Evolutionary conservation across 768 basidiomycete species (phyloP).

Genomic region (Pulveroboletus sp.): DNA sequence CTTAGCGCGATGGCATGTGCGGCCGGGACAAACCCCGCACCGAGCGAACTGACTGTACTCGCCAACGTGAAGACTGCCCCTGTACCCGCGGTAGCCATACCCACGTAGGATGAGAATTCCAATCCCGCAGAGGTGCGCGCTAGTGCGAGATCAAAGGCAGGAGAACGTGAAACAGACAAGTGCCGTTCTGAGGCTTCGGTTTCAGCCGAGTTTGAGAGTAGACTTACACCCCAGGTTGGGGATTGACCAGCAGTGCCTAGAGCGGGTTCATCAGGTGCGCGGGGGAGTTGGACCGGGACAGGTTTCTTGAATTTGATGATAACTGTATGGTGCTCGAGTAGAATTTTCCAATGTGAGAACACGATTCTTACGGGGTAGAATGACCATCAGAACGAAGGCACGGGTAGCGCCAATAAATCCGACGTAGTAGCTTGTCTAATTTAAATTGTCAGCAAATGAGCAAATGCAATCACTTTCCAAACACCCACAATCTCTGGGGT

Average conservation of each 20-base stretch:
- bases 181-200: not conserved
- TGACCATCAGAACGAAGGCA: conserved; percentile 48
- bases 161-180: conserved; percentile 31
- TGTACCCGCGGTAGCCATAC: conserved; percentile 45
- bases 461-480: not conserved
- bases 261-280: conserved; percentile 16
- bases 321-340: conserved; percentile 33
- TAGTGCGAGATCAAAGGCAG: conserved; percentile 64
- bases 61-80: conserved; percentile 48
- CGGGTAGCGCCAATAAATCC: conserved; percentile 50
- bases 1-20: conserved; percentile 68
- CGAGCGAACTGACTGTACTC: conserved; percentile 50
- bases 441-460: not conserved
- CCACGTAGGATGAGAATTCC: conserved; percentile 47
- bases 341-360: not conserved
- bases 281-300: conserved; percentile 21
- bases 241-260: not conserved
- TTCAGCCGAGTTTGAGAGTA: conserved; percentile 1
- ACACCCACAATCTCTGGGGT: conserved; percentile 52
- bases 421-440: conserved; percentile 70
- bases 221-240: conserved; percentile 1
- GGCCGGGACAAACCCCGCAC: conserved; percentile 61
- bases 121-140: conserved; percentile 57
- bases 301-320: conserved; percentile 52
- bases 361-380: conserved; percentile 55